Conservation (phyloP, 2,329 filamentous ascomycete species). For the Ceratocystis harringtonii region DNA sequence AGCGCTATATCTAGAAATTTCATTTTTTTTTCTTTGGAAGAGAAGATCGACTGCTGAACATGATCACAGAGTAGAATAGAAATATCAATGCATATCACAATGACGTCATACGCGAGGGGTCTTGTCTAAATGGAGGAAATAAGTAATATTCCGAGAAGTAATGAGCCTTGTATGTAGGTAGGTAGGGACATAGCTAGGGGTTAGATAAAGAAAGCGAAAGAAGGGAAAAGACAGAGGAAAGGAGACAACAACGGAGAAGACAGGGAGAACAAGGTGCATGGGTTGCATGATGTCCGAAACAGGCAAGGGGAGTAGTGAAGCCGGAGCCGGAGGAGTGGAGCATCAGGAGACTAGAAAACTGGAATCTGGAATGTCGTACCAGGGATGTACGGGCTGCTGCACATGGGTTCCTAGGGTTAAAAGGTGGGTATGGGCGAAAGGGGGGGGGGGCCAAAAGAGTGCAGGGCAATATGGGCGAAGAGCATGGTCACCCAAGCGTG, state of each 20-base stretch:
- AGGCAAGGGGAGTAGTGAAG: background rate
- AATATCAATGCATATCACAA: background rate
- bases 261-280: background rate
- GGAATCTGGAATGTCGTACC: background rate
- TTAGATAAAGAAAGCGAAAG: background rate
- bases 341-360: background rate
- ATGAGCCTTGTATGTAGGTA: background rate
- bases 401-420: background rate
- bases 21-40: background rate
- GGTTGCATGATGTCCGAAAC: background rate
- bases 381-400: background rate
- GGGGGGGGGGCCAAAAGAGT: too few relatives aligned
- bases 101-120: background rate
- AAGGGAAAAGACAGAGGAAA: background rate
- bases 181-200: background rate
- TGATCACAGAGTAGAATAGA: background rate
- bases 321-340: background rate
- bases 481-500: too few relatives aligned
- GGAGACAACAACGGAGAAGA: background rate
- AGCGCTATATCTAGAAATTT: background rate
- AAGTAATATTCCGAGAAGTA: background rate
- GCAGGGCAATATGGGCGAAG: too few relatives aligned
- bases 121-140: background rate
- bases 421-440: background rate
- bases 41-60: background rate